Evolutionary conservation across 1,139 yeast species (phyloP).

Genomic region (Sugiyamaella grinbergsii): DNA sequence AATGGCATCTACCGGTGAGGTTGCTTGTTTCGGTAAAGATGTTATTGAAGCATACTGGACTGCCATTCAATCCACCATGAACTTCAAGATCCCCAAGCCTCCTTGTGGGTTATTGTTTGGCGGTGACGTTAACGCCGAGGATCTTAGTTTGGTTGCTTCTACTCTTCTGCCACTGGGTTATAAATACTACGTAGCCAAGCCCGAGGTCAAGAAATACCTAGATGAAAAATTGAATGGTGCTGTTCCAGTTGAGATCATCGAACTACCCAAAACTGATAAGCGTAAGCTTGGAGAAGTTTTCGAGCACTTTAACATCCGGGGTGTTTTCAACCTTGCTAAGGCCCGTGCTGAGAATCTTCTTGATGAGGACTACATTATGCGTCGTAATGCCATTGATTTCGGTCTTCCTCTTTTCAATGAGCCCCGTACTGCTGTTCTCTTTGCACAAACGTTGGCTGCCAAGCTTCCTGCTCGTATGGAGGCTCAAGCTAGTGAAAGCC

Average conservation of each 20-base stretch:
- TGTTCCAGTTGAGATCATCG: conserved; percentile 62
- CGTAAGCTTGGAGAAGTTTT: conserved; percentile 90
- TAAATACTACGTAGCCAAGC: conserved; percentile 76
- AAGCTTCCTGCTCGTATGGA: conserved; percentile 57
- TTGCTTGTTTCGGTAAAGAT: conserved; percentile 91
- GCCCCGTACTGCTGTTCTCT: conserved; percentile 86
- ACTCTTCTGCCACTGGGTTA: conserved; percentile 74
- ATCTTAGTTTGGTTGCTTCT: conserved; percentile 72
- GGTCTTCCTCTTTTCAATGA: conserved; percentile 96
- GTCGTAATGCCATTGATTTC: conserved; percentile 98
- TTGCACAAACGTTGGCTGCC: conserved; percentile 77
- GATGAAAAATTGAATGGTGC: conserved; percentile 49
- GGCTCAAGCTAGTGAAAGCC: conserved; percentile 40
- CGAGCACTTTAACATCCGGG: conserved; percentile 77
- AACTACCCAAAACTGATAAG: conserved; percentile 90
- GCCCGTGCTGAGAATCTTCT: conserved; percentile 81
- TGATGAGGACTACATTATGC: conserved; percentile 94
- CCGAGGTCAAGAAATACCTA: conserved; percentile 70
- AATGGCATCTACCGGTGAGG: conserved; percentile 98
- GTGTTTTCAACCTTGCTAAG: conserved; percentile 88
- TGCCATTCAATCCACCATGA: conserved; percentile 94
- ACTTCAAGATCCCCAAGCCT: conserved; percentile 89
- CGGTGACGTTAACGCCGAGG: conserved; percentile 77
- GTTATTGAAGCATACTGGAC: conserved; percentile 95
- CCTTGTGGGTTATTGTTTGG: conserved; percentile 90